These are phyloP conservation scores for Beauveria rudraprayagi DNA, from an alignment of 2,329 filamentous ascomycete species.

Conservation along the genomic window DNA sequence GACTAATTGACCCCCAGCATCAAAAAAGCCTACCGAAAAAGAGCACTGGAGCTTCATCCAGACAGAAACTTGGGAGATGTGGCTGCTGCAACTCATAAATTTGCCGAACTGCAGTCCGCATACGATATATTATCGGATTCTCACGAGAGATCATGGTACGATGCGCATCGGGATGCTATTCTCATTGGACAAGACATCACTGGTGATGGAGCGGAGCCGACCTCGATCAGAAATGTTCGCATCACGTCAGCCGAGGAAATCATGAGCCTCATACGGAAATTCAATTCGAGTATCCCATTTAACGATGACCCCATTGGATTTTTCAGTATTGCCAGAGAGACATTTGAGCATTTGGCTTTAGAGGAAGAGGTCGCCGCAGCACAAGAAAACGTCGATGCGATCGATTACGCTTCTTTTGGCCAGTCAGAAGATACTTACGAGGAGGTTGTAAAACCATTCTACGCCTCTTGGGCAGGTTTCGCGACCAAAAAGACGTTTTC, in stretches of 20 bases:
- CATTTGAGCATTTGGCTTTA: constrained; percentile 69
- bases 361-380: constrained; percentile 73
- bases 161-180: constrained; percentile 84
- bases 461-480: constrained; percentile 72
- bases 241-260: constrained; percentile 78
- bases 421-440: constrained; percentile 67
- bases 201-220: constrained; percentile 39
- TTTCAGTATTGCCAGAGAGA: constrained; percentile 68
- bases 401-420: constrained; percentile 78
- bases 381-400: constrained; percentile 51
- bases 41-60: constrained; percentile 87
- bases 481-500: constrained; percentile 76
- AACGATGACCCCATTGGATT: constrained; percentile 76
- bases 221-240: constrained; percentile 59
- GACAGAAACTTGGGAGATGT: constrained; percentile 87
- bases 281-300: constrained; percentile 71
- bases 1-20: constrained; percentile 45
- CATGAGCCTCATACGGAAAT: constrained; percentile 67
- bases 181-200: constrained; percentile 54
- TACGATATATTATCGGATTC: constrained; percentile 95
- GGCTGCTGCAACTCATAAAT: constrained; percentile 73
- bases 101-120: constrained; percentile 86
- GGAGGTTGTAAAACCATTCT: constrained; percentile 71
- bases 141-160: constrained; percentile 96
- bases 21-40: constrained; percentile 85